Conservation (phyloP, 352 stramenopile species). For the Lagenidium giganteum region DNA sequence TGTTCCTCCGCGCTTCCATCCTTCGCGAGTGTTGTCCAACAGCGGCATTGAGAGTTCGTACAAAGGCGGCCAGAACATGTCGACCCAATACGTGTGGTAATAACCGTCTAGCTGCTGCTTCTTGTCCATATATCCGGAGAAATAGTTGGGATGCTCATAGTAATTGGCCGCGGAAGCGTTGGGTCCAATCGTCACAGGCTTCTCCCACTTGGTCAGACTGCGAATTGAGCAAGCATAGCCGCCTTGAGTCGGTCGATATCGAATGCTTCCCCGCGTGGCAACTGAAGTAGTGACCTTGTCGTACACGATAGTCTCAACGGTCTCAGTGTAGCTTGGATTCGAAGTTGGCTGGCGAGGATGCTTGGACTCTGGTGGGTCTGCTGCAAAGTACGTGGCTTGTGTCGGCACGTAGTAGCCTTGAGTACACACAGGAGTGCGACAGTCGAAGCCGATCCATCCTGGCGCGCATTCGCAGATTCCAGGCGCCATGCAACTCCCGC, state of each 20-base stretch:
- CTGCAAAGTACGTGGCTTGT: conserved; percentile 75
- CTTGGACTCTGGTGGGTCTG: conserved; percentile 39
- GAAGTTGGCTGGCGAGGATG: conserved; percentile 45
- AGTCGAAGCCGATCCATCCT: conserved; percentile 97
- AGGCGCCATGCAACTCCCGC: conserved; percentile 86
- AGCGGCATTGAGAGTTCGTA: conserved; percentile 79
- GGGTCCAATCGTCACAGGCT: conserved; percentile 44
- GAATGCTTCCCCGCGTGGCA: conserved; percentile 30
- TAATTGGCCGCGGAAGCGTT: conserved; percentile 65
- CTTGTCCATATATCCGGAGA: conserved; percentile 94
- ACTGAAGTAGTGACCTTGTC: conserved; percentile 28
- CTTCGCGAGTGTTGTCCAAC: conserved; percentile 90
- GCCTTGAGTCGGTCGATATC: conserved; percentile 80
- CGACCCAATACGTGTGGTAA: conserved; percentile 85
- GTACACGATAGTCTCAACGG: conserved; percentile 56
- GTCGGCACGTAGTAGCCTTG: conserved; percentile 91
- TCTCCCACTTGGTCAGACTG: conserved; percentile 94
- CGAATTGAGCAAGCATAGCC: conserved; percentile 94
- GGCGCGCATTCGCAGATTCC: conserved; percentile 88
- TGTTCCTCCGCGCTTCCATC: conserved; percentile 84
- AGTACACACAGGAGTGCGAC: conserved; percentile 89
- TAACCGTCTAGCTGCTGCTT: conserved; percentile 68
- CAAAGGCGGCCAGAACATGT: conserved; percentile 90
- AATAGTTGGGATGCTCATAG: conserved; percentile 95
- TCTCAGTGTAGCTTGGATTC: conserved; percentile 54